These are phyloP conservation scores for Herpetomonas muscarum DNA, from an alignment of 208 protist species.

Conservation along the genomic window DNA sequence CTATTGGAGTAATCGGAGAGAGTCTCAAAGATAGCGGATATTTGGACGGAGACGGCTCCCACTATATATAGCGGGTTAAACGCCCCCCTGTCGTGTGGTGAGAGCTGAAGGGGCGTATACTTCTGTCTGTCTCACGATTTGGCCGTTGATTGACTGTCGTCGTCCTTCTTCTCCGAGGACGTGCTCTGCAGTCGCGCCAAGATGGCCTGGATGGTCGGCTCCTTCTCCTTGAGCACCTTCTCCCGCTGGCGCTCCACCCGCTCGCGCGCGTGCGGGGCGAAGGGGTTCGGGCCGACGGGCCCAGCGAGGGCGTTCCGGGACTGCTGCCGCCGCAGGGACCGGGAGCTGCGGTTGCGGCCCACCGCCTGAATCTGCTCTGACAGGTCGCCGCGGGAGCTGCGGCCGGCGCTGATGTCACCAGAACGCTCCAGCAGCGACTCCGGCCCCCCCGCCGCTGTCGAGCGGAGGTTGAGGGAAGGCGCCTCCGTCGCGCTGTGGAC, in stretches of 20 bases:
- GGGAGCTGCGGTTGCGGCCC: neutral
- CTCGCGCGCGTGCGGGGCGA: neutral
- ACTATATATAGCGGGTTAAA: no score
- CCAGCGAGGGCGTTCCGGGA: neutral
- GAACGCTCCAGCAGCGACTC: no score
- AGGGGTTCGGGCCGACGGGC: neutral
- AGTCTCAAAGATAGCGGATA: neutral
- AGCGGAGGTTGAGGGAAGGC: no score
- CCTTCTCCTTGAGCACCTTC: neutral
- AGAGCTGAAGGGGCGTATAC: no score
- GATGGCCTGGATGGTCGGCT: neutral
- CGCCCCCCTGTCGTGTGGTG: no score
- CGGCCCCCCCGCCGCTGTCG: no score
- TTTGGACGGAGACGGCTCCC: neutral
- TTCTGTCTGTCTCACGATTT: no score
- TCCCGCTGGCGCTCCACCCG: constrained; percentile 1
- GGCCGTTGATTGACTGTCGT: no score
- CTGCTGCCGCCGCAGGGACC: neutral
- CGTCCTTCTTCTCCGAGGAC: neutral
- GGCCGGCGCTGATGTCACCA: no score
- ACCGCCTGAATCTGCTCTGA: no score
- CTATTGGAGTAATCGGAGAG: constrained; percentile 1
- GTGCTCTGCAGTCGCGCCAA: neutral
- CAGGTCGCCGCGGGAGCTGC: no score
- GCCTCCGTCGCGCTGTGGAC: no score